Conservation (phyloP, 305 asterid genomes). For the Fraxinus nigra region DNA sequence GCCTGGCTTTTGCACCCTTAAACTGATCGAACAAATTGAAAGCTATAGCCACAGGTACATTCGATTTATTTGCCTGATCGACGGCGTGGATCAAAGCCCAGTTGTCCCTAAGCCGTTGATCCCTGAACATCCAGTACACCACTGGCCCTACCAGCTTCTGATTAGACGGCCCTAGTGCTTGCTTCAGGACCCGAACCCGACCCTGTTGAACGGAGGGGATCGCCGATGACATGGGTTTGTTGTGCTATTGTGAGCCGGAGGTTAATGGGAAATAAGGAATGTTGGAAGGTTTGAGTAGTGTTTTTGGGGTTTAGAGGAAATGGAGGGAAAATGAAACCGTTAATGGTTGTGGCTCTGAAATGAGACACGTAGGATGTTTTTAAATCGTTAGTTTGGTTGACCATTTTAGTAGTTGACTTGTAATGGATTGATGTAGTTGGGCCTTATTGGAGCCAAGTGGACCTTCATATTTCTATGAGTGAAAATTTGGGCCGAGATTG, state of each 20-base stretch:
- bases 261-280: background rate
- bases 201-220: slow-evolving; percentile 60
- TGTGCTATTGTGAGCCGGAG: slow-evolving; percentile 23
- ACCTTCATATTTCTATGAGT: background rate
- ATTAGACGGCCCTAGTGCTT: slow-evolving; percentile 27
- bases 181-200: slow-evolving; percentile 65
- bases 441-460: background rate
- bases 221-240: slow-evolving; percentile 34
- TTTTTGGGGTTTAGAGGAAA: slow-evolving; percentile 22
- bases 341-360: slow-evolving; percentile 54
- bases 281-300: background rate
- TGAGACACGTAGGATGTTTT: slow-evolving; percentile 48
- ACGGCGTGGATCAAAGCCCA: slow-evolving; percentile 98
- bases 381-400: slow-evolving; percentile 20
- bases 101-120: slow-evolving; percentile 85
- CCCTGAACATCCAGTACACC: slow-evolving; percentile 98
- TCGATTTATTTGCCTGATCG: slow-evolving; percentile 62
- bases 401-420: background rate
- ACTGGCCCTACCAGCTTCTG: slow-evolving; percentile 62
- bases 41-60: slow-evolving; percentile 78
- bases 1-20: slow-evolving; percentile 90
- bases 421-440: background rate
- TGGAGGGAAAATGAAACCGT: slow-evolving; percentile 67
- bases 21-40: slow-evolving; percentile 80
- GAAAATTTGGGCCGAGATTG: background rate